Evolutionary conservation across 805 yeast genomes (phyloP).

Genomic region (Blastobotrys americana): DNA sequence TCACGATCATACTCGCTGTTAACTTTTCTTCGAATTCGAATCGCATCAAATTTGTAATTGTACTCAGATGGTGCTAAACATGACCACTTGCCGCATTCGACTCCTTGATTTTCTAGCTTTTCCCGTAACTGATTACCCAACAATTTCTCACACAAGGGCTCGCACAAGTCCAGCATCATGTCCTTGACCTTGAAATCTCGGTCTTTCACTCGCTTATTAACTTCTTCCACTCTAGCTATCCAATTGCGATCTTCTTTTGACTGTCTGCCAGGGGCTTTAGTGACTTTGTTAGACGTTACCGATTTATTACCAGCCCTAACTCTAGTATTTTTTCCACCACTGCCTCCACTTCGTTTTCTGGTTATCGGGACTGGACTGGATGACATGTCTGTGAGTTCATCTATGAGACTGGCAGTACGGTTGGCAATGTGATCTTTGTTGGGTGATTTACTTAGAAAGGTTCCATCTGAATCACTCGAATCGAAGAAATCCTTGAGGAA

Average conservation of each 20-base stretch:
- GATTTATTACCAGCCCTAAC: no score
- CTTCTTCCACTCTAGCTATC: background rate
- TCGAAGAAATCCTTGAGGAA: no score
- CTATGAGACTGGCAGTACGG: background rate
- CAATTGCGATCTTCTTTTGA: background rate
- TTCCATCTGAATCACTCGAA: no score
- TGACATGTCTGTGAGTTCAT: constrained; percentile 3
- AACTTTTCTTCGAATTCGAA: constrained; percentile 13
- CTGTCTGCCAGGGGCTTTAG: no score
- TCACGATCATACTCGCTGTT: constrained; percentile 14
- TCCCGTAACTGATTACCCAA: background rate
- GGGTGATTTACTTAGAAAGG: no score
- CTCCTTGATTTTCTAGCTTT: background rate
- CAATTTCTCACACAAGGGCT: background rate
- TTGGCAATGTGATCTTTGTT: no score
- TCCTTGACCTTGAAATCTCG: constrained; percentile 6
- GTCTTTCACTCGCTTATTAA: background rate
- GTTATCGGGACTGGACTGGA: background rate
- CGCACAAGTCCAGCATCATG: constrained; percentile 10
- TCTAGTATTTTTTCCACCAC: background rate
- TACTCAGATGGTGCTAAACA: constrained; percentile 1
- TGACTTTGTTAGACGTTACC: no score
- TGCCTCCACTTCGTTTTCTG: background rate
- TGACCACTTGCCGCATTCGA: constrained; percentile 4
- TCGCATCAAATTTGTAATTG: constrained; percentile 3